A percentile compares a stretch with the other conserved stretches of the same genome.
Evolutionary conservation across 202 grass and related monocot genomes (phyloP).

Genomic region (Schoenoplectus triqueter): DNA sequence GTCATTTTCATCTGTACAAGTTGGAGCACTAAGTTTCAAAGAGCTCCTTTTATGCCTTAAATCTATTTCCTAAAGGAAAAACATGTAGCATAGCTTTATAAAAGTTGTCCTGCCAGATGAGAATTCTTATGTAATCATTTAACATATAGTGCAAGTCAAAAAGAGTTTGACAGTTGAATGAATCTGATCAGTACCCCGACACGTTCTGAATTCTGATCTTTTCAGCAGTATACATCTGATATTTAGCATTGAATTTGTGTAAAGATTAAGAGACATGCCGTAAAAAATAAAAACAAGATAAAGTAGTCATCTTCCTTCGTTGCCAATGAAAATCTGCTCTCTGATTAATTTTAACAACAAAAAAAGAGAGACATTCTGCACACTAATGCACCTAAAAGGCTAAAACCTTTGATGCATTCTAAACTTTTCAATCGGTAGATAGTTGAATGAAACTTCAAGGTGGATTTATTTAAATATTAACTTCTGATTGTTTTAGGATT

Average conservation of each 20-base stretch:
- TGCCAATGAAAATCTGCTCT: not conserved
- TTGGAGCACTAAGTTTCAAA: constrained; percentile 37
- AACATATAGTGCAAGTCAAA: constrained; percentile 27
- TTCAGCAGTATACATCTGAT: not conserved
- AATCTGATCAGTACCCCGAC: not conserved
- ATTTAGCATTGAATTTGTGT: not conserved
- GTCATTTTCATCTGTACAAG: constrained; percentile 32
- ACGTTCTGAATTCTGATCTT: not conserved
- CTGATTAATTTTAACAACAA: constrained; percentile 17
- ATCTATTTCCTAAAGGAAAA: constrained; percentile 20
- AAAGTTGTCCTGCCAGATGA: not conserved
- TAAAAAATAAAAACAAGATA: not conserved
- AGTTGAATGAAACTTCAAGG: constrained; percentile 3
- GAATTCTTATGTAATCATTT: not conserved
- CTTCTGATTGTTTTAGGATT: constrained; percentile 5
- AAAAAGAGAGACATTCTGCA: not conserved
- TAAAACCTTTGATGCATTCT: not conserved
- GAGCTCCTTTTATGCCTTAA: constrained; percentile 31
- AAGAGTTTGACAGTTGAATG: constrained; percentile 21
- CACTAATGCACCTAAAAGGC: not conserved
- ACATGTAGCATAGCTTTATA: constrained; percentile 18
- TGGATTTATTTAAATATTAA: not conserved
- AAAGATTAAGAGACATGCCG: not conserved
- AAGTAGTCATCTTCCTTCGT: not conserved
- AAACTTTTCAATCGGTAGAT: not conserved